phyloP scores from a whole-genome alignment of 2,329 filamentous ascomycete species.

The Claviceps africana region DNA sequence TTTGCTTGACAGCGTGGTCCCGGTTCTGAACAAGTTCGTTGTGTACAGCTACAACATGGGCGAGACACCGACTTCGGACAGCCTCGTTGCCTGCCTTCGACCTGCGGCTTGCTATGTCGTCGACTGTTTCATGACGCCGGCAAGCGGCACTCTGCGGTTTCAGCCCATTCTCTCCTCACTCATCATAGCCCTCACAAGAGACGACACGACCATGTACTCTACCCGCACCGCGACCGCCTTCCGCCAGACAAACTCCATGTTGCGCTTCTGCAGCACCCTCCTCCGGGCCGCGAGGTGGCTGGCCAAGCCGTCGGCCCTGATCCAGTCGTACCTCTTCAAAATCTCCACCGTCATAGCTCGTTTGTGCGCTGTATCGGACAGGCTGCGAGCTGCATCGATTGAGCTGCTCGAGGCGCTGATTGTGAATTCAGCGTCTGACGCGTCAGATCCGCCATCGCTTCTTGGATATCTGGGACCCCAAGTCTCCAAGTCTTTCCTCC shows the following conservation, averaged over 20 bases:
- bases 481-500: constrained; percentile 71
- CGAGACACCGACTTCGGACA: constrained; percentile 32
- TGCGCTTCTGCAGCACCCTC: constrained; percentile 54
- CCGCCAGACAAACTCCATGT: constrained; percentile 47
- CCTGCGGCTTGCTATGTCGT: constrained; percentile 63
- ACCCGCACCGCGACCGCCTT: constrained; percentile 40
- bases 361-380: constrained; percentile 55
- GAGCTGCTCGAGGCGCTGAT: constrained; percentile 61
- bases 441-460: constrained; percentile 79
- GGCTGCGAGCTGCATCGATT: constrained; percentile 52
- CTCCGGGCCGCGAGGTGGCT: constrained; percentile 56
- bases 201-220: constrained; percentile 48
- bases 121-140: constrained; percentile 59
- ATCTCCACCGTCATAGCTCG: constrained; percentile 62
- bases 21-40: constrained; percentile 57
- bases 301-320: constrained; percentile 45
- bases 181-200: constrained; percentile 30
- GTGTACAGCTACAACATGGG: constrained; percentile 63
- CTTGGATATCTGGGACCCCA: constrained; percentile 76
- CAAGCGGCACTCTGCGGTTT: constrained; percentile 56
- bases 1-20: constrained; percentile 54
- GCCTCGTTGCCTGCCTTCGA: constrained; percentile 47
- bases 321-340: constrained; percentile 73
- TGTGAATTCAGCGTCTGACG: constrained; percentile 48
- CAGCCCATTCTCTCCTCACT: constrained; percentile 64